Evolutionary conservation across 768 basidiomycete species (phyloP), one percentile per base, ranked within the genome.

Genomic region (Hericium erinaceus): DNA sequence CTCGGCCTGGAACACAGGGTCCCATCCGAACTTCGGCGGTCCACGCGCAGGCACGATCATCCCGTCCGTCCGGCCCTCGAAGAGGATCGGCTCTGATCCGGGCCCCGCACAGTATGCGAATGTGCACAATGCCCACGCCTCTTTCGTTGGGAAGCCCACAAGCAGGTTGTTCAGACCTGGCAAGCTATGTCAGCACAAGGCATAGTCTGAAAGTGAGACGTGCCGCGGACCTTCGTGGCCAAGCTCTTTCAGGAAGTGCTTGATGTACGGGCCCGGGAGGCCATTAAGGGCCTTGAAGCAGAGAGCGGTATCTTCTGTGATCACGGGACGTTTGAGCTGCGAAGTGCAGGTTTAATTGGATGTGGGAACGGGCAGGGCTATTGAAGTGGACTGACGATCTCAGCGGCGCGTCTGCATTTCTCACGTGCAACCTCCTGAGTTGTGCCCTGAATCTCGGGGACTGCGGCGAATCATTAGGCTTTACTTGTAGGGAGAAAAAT

Each of bases 221-320:
- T 33, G 16, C 26, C 20, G 62, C 76, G 55, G 56, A 75, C 95
- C 95, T 61, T 91, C 84, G 68, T 92, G 91, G 2, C 95, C 95
- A 5, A 98, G 70, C 24, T 78, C 79, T 48, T 78, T 77, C 70
- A 98, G 73, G 70, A 99, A 99, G 61, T 91, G 77, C 66, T 99
- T 99, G 77, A 99, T 95, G 73, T 95, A 99, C 0, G 95, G 95
- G 0, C 97, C 97, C 2, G 97, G 97, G 3, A 99, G 80, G 0
- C 93, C 95, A 18, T 85, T 81, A 16, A 98, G 75, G 0, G 97
- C 94, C 59, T 84, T 82, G 66, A 92, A 98, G 63, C 87, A 91
- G 6, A 99, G 80, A 0, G 97, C 93, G 0, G 97, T 99, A 68
- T 99, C 97, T 73, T 99, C 92, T 0, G 91, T 93, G 64, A 84